Conservation (phyloP, 495 filamentous ascomycete genomes). For the Physcia stellaris region DNA sequence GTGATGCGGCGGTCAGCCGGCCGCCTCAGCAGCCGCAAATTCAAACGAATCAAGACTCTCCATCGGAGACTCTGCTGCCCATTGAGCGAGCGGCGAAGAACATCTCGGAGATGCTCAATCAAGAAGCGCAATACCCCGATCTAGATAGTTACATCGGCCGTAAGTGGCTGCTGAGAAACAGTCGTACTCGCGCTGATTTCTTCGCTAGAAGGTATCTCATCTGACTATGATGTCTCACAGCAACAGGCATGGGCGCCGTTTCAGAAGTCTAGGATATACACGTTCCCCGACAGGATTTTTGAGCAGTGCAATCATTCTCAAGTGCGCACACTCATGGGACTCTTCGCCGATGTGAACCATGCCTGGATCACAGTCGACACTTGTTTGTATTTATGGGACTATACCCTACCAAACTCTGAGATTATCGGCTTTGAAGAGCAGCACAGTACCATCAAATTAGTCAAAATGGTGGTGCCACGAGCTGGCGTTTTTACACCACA, state of each 20-base stretch:
- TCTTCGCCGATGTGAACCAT: constrained; percentile 86
- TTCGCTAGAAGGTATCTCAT: constrained; percentile 61
- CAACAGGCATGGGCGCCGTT: constrained; percentile 73
- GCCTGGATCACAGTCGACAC: constrained; percentile 96
- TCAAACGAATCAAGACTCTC: constrained; percentile 3
- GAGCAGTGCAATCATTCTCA: constrained; percentile 77
- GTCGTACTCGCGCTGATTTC: constrained; percentile 6
- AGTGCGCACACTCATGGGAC: constrained; percentile 74
- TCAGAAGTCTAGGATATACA: constrained; percentile 64
- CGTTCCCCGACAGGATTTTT: constrained; percentile 78
- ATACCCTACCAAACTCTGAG: constrained; percentile 72
- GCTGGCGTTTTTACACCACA: constrained; percentile 67
- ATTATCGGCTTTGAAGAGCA: constrained; percentile 89
- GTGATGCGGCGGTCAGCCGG: too few relatives aligned
- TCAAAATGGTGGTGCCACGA: constrained; percentile 68
- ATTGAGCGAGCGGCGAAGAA: constrained; percentile 68
- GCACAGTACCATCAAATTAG: constrained; percentile 67
- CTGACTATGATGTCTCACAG: constrained; percentile 70
- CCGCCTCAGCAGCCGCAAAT: too few relatives aligned
- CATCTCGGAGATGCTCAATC: constrained; percentile 63
- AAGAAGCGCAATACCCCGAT: constrained; percentile 73
- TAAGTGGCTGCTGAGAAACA: constrained; percentile 35
- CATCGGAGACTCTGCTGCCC: constrained; percentile 18
- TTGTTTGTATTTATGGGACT: constrained; percentile 94
- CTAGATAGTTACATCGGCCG: constrained; percentile 81